Percentiles rank a stretch among this genome's conserved stretches.
Evolutionary conservation across 768 basidiomycete genomes (phyloP).

Genomic region (Boletus tylopilopsis): DNA sequence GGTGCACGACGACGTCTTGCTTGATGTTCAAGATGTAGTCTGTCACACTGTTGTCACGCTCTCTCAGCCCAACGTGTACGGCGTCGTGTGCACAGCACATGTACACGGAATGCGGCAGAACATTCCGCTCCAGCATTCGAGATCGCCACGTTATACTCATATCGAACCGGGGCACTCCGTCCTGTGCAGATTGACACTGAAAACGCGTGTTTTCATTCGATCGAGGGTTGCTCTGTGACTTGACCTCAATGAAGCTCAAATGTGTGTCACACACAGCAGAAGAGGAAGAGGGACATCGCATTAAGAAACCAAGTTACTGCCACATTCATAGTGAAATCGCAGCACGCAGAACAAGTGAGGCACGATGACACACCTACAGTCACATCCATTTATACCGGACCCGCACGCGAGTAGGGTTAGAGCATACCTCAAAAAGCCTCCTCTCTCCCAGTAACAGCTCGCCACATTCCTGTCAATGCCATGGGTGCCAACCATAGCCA

Average conservation of each 20-base stretch:
- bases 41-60: constrained; percentile 5
- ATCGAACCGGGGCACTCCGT: no score
- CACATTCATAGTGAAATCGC: constrained; percentile 14
- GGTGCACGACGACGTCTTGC: neutral
- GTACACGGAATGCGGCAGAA: constrained; percentile 6
- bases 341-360: constrained; percentile 32
- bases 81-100: constrained; percentile 8
- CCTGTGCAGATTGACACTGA: constrained; percentile 9
- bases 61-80: no score
- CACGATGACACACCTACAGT: constrained; percentile 15
- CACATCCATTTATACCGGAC: constrained; percentile 20
- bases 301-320: constrained; percentile 3
- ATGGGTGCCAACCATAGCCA: constrained; percentile 31
- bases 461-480: neutral
- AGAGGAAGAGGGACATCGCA: constrained; percentile 19
- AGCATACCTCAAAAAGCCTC: constrained; percentile 1
- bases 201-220: constrained; percentile 4
- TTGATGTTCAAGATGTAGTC: neutral
- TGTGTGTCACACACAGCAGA: constrained; percentile 19
- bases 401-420: constrained; percentile 13
- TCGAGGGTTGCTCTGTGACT: no score
- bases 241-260: constrained; percentile 2
- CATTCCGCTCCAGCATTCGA: neutral
- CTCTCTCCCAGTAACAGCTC: neutral
- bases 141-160: no score